Conservation (phyloP, 768 basidiomycete genomes). For the Mycena rebaudengoi region DNA sequence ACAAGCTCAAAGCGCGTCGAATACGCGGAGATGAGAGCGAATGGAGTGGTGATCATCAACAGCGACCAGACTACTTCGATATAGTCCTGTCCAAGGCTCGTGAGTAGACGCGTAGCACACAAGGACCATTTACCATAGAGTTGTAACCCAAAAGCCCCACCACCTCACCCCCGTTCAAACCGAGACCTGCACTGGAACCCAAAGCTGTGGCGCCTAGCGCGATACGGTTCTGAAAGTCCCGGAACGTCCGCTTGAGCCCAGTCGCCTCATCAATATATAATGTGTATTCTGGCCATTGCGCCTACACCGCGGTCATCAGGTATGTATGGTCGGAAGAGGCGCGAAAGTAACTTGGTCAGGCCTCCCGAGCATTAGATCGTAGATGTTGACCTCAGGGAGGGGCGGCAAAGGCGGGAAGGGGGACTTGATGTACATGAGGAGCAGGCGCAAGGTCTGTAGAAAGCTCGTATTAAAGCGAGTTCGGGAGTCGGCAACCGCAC, state of each 20-base stretch:
- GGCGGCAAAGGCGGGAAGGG: constrained; percentile 61
- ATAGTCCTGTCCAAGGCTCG: constrained; percentile 56
- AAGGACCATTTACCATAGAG: constrained; percentile 61
- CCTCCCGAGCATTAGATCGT: constrained; percentile 62
- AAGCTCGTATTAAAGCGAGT: too few relatives aligned
- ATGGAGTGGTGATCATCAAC: constrained; percentile 58
- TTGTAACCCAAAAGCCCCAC: constrained; percentile 79
- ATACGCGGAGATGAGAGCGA: constrained; percentile 61
- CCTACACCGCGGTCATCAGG: constrained; percentile 16
- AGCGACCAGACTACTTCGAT: constrained; percentile 58
- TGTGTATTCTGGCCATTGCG: constrained; percentile 62
- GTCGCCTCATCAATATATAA: constrained; percentile 65
- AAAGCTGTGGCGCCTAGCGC: constrained; percentile 67
- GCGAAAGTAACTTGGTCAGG: constrained; percentile 58
- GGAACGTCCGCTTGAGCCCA: constrained; percentile 53
- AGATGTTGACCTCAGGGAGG: constrained; percentile 59
- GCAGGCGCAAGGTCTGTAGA: too few relatives aligned
- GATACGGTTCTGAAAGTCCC: constrained; percentile 60
- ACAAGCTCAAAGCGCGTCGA: constrained; percentile 66
- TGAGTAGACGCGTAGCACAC: background rate
- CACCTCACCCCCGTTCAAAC: constrained; percentile 61
- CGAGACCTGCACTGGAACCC: constrained; percentile 63
- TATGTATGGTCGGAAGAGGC: too few relatives aligned
- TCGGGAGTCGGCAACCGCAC: too few relatives aligned
- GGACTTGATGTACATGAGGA: constrained; percentile 73